These are phyloP conservation scores for Pythium phragmitis DNA, from an alignment of 352 stramenopile species.

Conservation along the genomic window DNA sequence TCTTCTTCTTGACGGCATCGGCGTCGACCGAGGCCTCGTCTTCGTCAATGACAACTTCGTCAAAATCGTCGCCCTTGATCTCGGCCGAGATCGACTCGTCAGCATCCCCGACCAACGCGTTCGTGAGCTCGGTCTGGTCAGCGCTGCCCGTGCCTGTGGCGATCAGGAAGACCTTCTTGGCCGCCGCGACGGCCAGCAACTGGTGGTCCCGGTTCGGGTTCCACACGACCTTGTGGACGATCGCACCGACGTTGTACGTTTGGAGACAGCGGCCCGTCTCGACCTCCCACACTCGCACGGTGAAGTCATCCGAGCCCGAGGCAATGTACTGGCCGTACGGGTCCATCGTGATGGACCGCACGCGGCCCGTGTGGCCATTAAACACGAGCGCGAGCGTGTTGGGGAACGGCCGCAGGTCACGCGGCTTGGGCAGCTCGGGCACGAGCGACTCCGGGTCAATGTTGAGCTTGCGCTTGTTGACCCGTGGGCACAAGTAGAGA, in stretches of 20 bases:
- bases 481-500: conserved; percentile 97
- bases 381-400: conserved; percentile 92
- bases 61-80: conserved; percentile 37
- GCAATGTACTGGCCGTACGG: conserved; percentile 97
- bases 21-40: conserved; percentile 67
- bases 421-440: conserved; percentile 95
- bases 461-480: conserved; percentile 96
- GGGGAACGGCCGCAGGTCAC: conserved; percentile 98
- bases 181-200: conserved; percentile 92
- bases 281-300: conserved; percentile 96
- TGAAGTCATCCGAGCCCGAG: conserved; percentile 95
- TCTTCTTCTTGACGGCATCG: conserved; percentile 84
- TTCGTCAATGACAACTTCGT: conserved; percentile 67
- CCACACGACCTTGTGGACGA: conserved; percentile 94
- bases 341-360: conserved; percentile 93
- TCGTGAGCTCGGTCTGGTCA: conserved; percentile 94
- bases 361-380: conserved; percentile 85
- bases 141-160: conserved; percentile 92
- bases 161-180: conserved; percentile 91
- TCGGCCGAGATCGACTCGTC: conserved; percentile 64
- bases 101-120: conserved; percentile 90
- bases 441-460: conserved; percentile 97
- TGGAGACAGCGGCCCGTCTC: conserved; percentile 92
- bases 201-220: conserved; percentile 97
- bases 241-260: conserved; percentile 89